Percentiles rank a stretch among this genome's conserved stretches.
Conservation (phyloP, 495 filamentous ascomycete genomes). For the Tirmania nivea region DNA sequence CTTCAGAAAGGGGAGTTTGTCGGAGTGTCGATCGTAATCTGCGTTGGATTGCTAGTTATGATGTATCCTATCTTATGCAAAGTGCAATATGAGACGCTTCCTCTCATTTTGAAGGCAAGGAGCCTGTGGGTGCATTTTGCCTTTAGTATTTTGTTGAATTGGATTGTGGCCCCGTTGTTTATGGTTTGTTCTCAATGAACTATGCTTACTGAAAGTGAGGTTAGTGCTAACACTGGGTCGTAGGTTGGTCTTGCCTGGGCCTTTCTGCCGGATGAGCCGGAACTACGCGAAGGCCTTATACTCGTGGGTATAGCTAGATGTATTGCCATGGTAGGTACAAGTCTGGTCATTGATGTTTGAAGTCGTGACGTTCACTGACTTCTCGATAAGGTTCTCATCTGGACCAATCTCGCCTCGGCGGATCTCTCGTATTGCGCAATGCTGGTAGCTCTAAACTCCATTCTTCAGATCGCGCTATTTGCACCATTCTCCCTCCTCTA, state of each 20-base stretch:
- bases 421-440: constrained; percentile 75
- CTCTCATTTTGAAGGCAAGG: constrained; percentile 38
- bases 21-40: constrained; percentile 57
- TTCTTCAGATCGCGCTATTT: constrained; percentile 71
- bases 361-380: background rate
- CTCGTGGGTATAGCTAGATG: constrained; percentile 60
- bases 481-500: constrained; percentile 64
- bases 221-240: background rate
- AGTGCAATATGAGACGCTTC: constrained; percentile 62
- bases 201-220: background rate
- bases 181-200: constrained; percentile 37
- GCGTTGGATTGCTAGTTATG: constrained; percentile 67
- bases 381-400: constrained; percentile 40
- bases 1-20: constrained; percentile 52
- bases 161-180: constrained; percentile 71
- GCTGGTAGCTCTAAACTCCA: constrained; percentile 68
- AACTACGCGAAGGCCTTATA: constrained; percentile 49
- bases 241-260: constrained; percentile 60
- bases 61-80: constrained; percentile 95
- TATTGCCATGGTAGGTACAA: constrained; percentile 52
- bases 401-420: constrained; percentile 58
- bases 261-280: constrained; percentile 50
- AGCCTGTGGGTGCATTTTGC: constrained; percentile 57
- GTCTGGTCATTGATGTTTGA: background rate
- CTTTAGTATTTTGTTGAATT: constrained; percentile 65